Conservation (phyloP, 805 yeast genomes). For the Saccharomycopsis fibuligera region DNA sequence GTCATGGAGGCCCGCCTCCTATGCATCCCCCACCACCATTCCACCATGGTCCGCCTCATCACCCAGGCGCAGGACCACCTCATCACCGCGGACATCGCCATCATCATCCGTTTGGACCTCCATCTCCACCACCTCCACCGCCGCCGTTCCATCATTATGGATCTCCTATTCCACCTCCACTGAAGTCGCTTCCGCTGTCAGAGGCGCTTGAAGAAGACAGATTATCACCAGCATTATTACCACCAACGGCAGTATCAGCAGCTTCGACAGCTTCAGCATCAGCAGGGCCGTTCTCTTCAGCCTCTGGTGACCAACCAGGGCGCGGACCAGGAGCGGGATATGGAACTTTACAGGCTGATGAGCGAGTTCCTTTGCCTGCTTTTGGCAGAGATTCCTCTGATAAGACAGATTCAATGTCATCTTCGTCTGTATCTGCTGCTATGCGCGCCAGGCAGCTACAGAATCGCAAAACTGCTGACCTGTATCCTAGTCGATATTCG, state of each 20-base stretch:
- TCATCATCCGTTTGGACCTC: conserved; percentile 3
- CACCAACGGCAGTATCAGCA: conserved; percentile 3
- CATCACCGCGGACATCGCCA: conserved; percentile 4
- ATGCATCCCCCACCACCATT: conserved; percentile 4
- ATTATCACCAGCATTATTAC: background rate
- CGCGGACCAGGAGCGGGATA: background rate
- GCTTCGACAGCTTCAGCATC: background rate
- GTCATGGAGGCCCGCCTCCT: conserved; percentile 14
- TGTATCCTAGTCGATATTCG: too few relatives aligned
- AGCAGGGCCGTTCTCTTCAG: background rate
- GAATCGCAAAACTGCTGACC: too few relatives aligned
- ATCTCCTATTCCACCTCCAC: background rate
- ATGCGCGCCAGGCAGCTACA: background rate
- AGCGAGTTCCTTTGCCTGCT: background rate
- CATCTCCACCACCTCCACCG: conserved; percentile 5
- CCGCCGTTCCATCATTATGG: background rate
- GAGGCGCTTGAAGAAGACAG: background rate
- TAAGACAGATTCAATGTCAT: too few relatives aligned
- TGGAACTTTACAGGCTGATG: background rate
- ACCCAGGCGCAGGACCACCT: conserved; percentile 5
- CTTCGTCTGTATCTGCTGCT: too few relatives aligned
- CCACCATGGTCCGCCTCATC: background rate
- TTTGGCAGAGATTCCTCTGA: too few relatives aligned
- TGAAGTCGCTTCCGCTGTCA: background rate
- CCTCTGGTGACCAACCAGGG: too few relatives aligned